Conservation (phyloP, 139 green algal genomes). For the Coccomyxa sp. region DNA sequence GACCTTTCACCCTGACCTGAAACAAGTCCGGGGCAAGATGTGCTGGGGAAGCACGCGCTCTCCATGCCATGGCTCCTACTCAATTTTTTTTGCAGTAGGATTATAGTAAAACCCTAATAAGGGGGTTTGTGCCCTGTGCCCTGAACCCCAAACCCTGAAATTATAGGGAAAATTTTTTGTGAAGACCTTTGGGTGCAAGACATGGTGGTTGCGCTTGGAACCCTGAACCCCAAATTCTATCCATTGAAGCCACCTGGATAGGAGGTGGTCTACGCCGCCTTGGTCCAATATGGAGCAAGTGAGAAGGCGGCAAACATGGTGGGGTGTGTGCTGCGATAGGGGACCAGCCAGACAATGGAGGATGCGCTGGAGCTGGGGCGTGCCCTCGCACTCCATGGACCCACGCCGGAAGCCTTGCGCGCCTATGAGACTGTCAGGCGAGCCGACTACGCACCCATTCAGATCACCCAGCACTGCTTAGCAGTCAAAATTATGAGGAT, state of each 20-base stretch:
- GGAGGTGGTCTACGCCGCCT: background rate
- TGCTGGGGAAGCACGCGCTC: background rate
- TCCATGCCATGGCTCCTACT: background rate
- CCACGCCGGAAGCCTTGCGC: background rate
- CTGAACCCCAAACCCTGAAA: no score
- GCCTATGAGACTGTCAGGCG: conserved; percentile 1
- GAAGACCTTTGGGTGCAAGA: no score
- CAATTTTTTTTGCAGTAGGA: no score
- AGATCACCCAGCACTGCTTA: background rate
- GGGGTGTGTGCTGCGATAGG: background rate
- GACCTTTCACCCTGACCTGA: background rate
- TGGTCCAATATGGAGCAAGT: background rate
- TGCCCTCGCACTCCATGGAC: background rate
- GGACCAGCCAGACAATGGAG: conserved; percentile 6
- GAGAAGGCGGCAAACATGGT: background rate
- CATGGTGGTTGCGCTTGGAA: no score
- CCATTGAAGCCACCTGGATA: background rate
- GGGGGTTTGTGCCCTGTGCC: no score
- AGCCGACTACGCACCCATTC: no score
- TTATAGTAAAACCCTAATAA: no score
- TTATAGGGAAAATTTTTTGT: no score
- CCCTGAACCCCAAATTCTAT: background rate
- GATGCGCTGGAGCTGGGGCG: conserved; percentile 10
- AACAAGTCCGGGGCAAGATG: background rate
- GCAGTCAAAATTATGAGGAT: background rate